A percentile compares a stretch with the other conserved stretches of the same genome.
Conservation (phyloP, 345 rosid species). For the Excoecaria agallocha region DNA sequence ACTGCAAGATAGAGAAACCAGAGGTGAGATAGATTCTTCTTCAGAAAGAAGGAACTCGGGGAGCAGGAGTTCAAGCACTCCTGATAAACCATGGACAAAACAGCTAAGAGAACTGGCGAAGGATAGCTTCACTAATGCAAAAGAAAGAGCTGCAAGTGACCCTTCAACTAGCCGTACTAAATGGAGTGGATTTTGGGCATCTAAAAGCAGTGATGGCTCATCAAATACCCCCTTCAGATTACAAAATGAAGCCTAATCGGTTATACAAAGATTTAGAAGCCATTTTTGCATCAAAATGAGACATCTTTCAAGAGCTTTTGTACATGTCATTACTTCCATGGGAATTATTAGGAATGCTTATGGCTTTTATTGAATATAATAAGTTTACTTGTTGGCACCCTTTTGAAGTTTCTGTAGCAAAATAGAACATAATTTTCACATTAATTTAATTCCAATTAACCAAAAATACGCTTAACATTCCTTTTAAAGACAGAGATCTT, state of each 20-base stretch:
- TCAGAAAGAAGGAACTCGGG: slow-evolving; percentile 51
- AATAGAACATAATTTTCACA: no score
- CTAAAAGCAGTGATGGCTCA: slow-evolving; percentile 62
- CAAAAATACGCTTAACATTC: no score
- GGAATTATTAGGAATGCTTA: background rate
- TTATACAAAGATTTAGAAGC: slow-evolving; percentile 78
- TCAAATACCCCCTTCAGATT: slow-evolving; percentile 54
- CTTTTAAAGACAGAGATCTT: no score
- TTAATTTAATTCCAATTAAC: no score
- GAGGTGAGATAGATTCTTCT: slow-evolving; percentile 33
- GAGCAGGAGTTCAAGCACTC: slow-evolving; percentile 58
- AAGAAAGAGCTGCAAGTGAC: slow-evolving; percentile 48
- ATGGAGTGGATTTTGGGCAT: slow-evolving; percentile 70
- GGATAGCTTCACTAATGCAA: slow-evolving; percentile 69
- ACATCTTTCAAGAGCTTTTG: background rate
- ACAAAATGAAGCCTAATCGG: slow-evolving; percentile 48
- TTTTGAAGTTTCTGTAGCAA: no score
- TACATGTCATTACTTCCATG: background rate
- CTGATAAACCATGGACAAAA: slow-evolving; percentile 64
- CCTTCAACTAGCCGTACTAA: slow-evolving; percentile 68
- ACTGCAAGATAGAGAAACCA: slow-evolving; percentile 28
- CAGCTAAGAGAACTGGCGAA: slow-evolving; percentile 79
- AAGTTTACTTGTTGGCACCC: background rate
- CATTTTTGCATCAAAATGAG: slow-evolving; percentile 71
- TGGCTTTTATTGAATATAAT: background rate